These are phyloP conservation scores for Plasmodium sp. DNA, from an alignment of 169 alveolate genomes.

Conservation along the genomic window DNA sequence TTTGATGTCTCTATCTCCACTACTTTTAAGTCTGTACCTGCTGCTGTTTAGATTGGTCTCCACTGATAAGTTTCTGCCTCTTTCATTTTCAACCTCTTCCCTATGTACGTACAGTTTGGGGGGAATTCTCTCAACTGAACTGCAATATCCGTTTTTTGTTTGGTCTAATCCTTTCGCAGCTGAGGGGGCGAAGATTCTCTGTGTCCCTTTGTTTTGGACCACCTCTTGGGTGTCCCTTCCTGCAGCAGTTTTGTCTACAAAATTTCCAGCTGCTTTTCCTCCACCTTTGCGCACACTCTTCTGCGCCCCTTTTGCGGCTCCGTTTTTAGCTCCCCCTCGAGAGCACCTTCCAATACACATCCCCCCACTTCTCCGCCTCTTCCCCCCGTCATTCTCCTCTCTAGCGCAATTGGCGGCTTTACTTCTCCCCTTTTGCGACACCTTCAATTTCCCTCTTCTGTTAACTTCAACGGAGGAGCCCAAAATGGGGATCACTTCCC, in stretches of 20 bases:
- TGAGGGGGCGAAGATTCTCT: not conserved
- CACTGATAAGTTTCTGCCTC: not conserved
- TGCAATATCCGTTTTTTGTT: not conserved
- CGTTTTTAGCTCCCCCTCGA: not conserved
- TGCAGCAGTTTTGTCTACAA: not conserved
- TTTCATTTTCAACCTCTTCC: not conserved
- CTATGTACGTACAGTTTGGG: not conserved
- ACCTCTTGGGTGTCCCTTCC: not conserved
- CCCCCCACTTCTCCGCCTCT: not conserved
- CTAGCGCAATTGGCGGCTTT: not conserved
- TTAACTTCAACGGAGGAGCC: not conserved
- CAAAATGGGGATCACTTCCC: not conserved
- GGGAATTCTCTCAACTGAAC: not conserved
- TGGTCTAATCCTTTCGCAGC: not conserved
- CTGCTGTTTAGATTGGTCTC: not conserved
- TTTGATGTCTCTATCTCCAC: not conserved
- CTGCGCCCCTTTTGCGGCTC: not conserved
- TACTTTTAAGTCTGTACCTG: not conserved
- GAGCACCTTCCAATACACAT: not conserved
- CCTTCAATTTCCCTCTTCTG: not conserved
- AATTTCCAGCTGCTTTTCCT: not conserved
- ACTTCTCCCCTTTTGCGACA: not conserved
- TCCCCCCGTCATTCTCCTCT: not conserved
- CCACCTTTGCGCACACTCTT: not conserved
- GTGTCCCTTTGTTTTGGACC: not conserved